A percentile compares a stretch with the other conserved stretches of the same genome.
phyloP scores from a whole-genome alignment of 2,329 filamentous ascomycete genomes.

The Fonsecaea multimorphosa region DNA sequence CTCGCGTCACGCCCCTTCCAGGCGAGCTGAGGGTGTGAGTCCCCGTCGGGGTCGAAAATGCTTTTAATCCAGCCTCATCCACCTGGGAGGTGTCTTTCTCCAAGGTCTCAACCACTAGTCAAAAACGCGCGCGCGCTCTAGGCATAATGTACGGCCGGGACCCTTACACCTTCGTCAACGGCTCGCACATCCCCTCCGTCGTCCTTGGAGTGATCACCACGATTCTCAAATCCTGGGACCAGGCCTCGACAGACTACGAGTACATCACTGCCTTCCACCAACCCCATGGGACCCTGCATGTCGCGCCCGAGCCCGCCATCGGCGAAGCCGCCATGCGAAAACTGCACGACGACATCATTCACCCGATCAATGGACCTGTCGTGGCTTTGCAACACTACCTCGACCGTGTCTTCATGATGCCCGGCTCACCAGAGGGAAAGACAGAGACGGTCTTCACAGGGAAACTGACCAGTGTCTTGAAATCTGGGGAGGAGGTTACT shows the following conservation, averaged over 20 bases:
- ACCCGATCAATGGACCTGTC: slow-evolving; percentile 12
- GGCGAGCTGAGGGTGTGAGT: neutral
- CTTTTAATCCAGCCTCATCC: neutral
- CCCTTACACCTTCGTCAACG: slow-evolving; percentile 22
- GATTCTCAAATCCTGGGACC: slow-evolving; percentile 24
- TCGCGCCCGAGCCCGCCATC: slow-evolving; percentile 4
- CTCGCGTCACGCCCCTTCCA: neutral
- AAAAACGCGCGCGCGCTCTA: neutral
- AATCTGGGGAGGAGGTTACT: slow-evolving; percentile 15
- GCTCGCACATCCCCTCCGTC: neutral
- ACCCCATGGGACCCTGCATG: slow-evolving; percentile 19
- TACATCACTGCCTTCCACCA: slow-evolving; percentile 17
- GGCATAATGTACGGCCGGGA: slow-evolving; percentile 17
- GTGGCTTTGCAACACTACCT: slow-evolving; percentile 24
- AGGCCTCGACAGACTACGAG: slow-evolving; percentile 21
- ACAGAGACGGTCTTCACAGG: slow-evolving; percentile 22
- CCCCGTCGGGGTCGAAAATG: neutral
- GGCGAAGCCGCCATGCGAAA: slow-evolving; percentile 14
- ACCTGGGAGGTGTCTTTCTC: too few species aligned
- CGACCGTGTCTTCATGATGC: slow-evolving; percentile 22
- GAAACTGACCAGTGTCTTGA: slow-evolving; percentile 11
- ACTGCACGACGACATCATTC: slow-evolving; percentile 22
- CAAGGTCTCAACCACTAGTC: too few species aligned
- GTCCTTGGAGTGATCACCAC: slow-evolving; percentile 14
- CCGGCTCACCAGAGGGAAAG: slow-evolving; percentile 10